A percentile compares a stretch with the other conserved stretches of the same genome.
Conservation (phyloP, 2,329 filamentous ascomycete genomes). For the Pseudogymnoascus sp. region DNA sequence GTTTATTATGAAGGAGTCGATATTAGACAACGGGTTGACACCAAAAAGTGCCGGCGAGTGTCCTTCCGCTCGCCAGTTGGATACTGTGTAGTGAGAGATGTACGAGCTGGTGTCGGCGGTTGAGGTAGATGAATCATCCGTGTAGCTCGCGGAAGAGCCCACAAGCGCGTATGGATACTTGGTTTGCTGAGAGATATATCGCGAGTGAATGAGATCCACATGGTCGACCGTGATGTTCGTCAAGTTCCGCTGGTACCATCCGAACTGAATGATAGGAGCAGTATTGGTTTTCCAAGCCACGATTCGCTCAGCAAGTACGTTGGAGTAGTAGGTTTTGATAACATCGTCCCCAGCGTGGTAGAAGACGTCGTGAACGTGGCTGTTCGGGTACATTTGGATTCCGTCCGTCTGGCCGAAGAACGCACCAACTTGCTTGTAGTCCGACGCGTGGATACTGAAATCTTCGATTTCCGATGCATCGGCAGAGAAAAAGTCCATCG, state of each 20-base stretch:
- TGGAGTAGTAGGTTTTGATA: slow-evolving; percentile 32
- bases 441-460: slow-evolving; percentile 23
- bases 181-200: slow-evolving; percentile 16
- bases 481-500: slow-evolving; percentile 26
- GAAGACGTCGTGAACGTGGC: slow-evolving; percentile 28
- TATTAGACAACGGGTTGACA: slow-evolving; percentile 8
- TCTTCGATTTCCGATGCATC: slow-evolving; percentile 15
- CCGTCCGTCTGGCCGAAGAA: slow-evolving; percentile 34
- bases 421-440: slow-evolving; percentile 35
- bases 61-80: slow-evolving; percentile 7
- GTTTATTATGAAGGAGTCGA: background rate
- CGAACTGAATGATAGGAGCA: slow-evolving; percentile 31
- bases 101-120: slow-evolving; percentile 5
- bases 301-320: slow-evolving; percentile 21
- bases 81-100: background rate
- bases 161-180: slow-evolving; percentile 20
- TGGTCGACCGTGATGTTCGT: slow-evolving; percentile 23
- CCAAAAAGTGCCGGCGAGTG: background rate
- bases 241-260: slow-evolving; percentile 28
- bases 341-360: slow-evolving; percentile 32
- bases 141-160: slow-evolving; percentile 17
- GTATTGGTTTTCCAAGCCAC: slow-evolving; percentile 29
- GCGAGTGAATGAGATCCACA: slow-evolving; percentile 26
- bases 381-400: slow-evolving; percentile 29
- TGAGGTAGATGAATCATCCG: background rate